These are phyloP conservation scores for Agastache rugosa DNA, from an alignment of 257 asterid species.

Conservation along the genomic window DNA sequence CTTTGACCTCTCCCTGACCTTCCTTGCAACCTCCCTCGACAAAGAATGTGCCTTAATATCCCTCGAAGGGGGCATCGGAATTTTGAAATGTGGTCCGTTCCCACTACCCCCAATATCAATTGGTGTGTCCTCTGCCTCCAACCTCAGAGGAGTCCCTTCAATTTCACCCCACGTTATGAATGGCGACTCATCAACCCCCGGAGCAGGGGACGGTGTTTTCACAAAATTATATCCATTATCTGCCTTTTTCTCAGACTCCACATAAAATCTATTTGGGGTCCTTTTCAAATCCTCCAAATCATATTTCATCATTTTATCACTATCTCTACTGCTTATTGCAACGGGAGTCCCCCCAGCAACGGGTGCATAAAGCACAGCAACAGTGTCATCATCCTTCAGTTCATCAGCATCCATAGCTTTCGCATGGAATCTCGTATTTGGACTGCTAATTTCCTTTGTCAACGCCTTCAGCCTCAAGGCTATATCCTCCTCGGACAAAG, in stretches of 20 bases:
- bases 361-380: constrained; percentile 72
- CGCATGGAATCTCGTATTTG: constrained; percentile 78
- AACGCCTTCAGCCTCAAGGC: constrained; percentile 71
- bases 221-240: constrained; percentile 89
- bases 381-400: constrained; percentile 52
- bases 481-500: constrained; percentile 77
- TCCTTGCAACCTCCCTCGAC: constrained; percentile 94
- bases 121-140: constrained; percentile 94
- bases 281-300: constrained; percentile 90
- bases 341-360: constrained; percentile 81
- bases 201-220: constrained; percentile 96
- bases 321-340: constrained; percentile 55
- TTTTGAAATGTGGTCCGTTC: constrained; percentile 81
- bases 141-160: constrained; percentile 91
- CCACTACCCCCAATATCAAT: constrained; percentile 91
- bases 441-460: constrained; percentile 78
- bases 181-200: constrained; percentile 88
- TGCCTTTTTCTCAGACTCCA: constrained; percentile 79
- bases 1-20: constrained; percentile 83
- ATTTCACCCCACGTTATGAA: constrained; percentile 98
- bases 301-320: constrained; percentile 72
- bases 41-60: constrained; percentile 85
- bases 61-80: constrained; percentile 88
- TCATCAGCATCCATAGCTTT: constrained; percentile 57
- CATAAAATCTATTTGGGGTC: constrained; percentile 77